Evolutionary conservation across 2,329 filamentous ascomycete genomes (phyloP), one percentile per base, ranked within the genome.

Genomic region (Dothistroma pini): DNA sequence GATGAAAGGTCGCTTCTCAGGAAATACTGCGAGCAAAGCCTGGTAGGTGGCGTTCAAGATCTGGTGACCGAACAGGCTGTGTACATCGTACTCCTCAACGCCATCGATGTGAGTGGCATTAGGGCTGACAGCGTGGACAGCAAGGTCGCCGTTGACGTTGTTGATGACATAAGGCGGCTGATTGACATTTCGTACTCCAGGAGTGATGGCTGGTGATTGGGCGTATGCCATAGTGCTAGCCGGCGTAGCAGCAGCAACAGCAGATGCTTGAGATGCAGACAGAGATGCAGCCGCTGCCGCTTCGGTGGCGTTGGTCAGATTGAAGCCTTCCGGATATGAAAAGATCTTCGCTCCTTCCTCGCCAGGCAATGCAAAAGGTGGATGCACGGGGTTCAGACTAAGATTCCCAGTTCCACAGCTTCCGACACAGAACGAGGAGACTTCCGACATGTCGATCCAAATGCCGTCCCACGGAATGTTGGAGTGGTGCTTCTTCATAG

Each of bases 61-160:
- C 72, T 88, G 86, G 69, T 89, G 83, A 0, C 90, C 90, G 69
- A 82, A 93, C 0, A 95, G 76, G 70, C 90, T 95, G 79, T 96
- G 91, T 29, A 90, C 85, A 71, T 96, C 90, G 71, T 96, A 96
- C 71, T 96, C 89, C 47, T 84, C 74, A 0, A 85, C 80, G 4
- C 89, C 90, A 67, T 90, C 89, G 51, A 84, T 79, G 70, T 95
- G 89, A 2, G 88, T 91, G 0, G 90, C 88, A 69, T 95, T 91
- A 0, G 90, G 89, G 62, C 85, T 86, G 29, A 93, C 81, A 1
- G 90, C 89, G 68, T 90, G 86, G 1, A 87, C 86, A 16, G 85
- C 87, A 22, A 93, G 80, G 69, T 90, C 89, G 16, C 88, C 89
- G 49, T 89, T 82, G 47, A 86, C 83, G 34, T 69, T 68, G 56